phyloP scores from a whole-genome alignment of 2,329 filamentous ascomycete genomes.

The Thyridium curvatum region DNA sequence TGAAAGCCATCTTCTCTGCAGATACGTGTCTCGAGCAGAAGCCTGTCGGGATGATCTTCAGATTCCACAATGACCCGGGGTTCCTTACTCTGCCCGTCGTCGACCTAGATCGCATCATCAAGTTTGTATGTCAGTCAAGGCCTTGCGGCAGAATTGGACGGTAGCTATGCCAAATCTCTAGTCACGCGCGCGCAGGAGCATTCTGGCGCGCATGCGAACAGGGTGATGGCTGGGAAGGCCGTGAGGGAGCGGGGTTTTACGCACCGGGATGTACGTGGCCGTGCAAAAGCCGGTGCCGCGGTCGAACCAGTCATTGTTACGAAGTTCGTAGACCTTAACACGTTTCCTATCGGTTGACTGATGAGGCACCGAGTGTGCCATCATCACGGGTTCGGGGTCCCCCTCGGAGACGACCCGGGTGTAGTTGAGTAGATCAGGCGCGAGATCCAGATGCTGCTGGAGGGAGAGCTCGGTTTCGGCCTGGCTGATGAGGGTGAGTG shows the following conservation, averaged over 20 bases:
- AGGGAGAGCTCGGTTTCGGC: slow-evolving; percentile 51
- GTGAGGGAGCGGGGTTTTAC: slow-evolving; percentile 20
- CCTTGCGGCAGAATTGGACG: too few species aligned
- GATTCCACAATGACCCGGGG: slow-evolving; percentile 86
- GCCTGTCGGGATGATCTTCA: slow-evolving; percentile 80
- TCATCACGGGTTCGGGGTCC: slow-evolving; percentile 58
- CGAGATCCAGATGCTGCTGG: slow-evolving; percentile 53
- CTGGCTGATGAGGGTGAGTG: slow-evolving; percentile 45
- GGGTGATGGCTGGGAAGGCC: slow-evolving; percentile 1
- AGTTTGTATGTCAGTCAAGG: too few species aligned
- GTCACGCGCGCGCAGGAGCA: not conserved
- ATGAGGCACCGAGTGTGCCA: slow-evolving; percentile 67
- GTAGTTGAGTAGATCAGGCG: slow-evolving; percentile 45
- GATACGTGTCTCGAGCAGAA: slow-evolving; percentile 84
- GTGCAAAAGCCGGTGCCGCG: slow-evolving; percentile 93
- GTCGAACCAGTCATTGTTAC: slow-evolving; percentile 99
- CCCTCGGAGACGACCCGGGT: slow-evolving; percentile 42
- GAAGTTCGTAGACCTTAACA: slow-evolving; percentile 98
- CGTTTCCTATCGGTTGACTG: slow-evolving; percentile 62
- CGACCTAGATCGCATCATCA: slow-evolving; percentile 29
- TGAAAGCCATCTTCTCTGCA: slow-evolving; percentile 94
- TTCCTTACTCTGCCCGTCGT: slow-evolving; percentile 63
- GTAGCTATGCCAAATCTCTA: too few species aligned
- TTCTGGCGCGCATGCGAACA: slow-evolving; percentile 2
- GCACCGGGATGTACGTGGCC: slow-evolving; percentile 67